phyloP scores from a whole-genome alignment of 495 filamentous ascomycete genomes.

The Aspergillus nidulans region DNA sequence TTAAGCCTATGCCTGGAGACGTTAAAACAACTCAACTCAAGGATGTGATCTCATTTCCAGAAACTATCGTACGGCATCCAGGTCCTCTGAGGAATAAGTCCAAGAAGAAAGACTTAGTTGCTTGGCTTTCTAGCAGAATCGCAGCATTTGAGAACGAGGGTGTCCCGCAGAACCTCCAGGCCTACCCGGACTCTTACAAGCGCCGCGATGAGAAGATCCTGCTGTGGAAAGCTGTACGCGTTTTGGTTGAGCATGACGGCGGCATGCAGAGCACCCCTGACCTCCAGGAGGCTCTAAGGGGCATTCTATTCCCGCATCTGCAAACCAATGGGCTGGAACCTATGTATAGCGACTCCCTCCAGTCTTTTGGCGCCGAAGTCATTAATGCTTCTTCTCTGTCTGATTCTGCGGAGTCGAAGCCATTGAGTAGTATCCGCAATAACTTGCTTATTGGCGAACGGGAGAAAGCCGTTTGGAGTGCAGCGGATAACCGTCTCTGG shows the following conservation, averaged over 20 bases:
- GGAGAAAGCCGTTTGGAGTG: conserved; percentile 89
- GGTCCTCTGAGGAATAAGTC: conserved; percentile 83
- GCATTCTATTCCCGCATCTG: conserved; percentile 64
- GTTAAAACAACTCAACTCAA: conserved; percentile 69
- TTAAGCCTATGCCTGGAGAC: conserved; percentile 81
- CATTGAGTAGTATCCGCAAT: conserved; percentile 64
- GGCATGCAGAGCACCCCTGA: conserved; percentile 66
- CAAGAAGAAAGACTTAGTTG: conserved; percentile 88
- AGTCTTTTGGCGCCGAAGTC: conserved; percentile 26
- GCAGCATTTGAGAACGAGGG: conserved; percentile 61
- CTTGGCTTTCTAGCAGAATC: conserved; percentile 77
- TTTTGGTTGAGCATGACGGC: conserved; percentile 85
- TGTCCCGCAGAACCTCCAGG: conserved; percentile 45
- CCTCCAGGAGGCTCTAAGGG: conserved; percentile 68
- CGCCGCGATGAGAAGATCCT: conserved; percentile 76
- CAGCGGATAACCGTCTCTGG: conserved; percentile 92
- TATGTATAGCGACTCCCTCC: conserved; percentile 17
- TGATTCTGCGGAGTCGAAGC: conserved; percentile 62
- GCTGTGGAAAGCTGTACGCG: conserved; percentile 79
- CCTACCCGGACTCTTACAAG: conserved; percentile 54
- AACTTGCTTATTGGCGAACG: conserved; percentile 74
- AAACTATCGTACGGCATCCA: conserved; percentile 75
- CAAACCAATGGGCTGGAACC: conserved; percentile 32
- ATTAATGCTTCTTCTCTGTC: conserved; percentile 31
- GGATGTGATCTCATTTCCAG: conserved; percentile 62